Evolutionary conservation across 768 basidiomycete genomes (phyloP).

Genomic region (Cubamyces lactineus): DNA sequence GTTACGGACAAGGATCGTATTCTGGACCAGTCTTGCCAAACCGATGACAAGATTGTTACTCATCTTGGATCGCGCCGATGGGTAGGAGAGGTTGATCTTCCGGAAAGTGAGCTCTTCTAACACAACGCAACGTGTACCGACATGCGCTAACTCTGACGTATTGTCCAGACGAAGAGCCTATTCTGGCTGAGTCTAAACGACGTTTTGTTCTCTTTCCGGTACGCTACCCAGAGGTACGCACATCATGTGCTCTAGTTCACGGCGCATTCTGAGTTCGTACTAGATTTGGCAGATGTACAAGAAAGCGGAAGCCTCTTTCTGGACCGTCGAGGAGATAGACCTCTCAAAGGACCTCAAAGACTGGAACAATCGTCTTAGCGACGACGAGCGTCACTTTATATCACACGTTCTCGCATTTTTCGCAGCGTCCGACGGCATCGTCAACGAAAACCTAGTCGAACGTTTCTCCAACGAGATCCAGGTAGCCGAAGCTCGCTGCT

Average conservation of each 20-base stretch:
- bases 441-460: constrained; percentile 94
- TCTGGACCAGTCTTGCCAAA: constrained; percentile 20
- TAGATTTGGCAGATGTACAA: constrained; percentile 99
- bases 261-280: background rate
- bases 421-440: constrained; percentile 93
- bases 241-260: background rate
- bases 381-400: constrained; percentile 86
- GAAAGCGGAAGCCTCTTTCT: constrained; percentile 91
- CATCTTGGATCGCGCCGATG: constrained; percentile 42
- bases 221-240: constrained; percentile 84
- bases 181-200: constrained; percentile 74
- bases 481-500: constrained; percentile 88
- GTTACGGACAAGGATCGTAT: no score
- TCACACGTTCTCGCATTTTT: constrained; percentile 95
- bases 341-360: constrained; percentile 83
- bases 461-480: constrained; percentile 93
- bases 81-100: constrained; percentile 56
- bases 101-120: constrained; percentile 40
- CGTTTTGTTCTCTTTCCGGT: constrained; percentile 95
- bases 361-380: constrained; percentile 83
- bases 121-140: constrained; percentile 14
- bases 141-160: constrained; percentile 16
- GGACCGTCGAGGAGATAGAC: constrained; percentile 93
- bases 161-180: constrained; percentile 70
- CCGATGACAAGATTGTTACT: constrained; percentile 26